Conservation (phyloP, 108 stramenopile species). For the Cylindrotheca fusiformis region DNA sequence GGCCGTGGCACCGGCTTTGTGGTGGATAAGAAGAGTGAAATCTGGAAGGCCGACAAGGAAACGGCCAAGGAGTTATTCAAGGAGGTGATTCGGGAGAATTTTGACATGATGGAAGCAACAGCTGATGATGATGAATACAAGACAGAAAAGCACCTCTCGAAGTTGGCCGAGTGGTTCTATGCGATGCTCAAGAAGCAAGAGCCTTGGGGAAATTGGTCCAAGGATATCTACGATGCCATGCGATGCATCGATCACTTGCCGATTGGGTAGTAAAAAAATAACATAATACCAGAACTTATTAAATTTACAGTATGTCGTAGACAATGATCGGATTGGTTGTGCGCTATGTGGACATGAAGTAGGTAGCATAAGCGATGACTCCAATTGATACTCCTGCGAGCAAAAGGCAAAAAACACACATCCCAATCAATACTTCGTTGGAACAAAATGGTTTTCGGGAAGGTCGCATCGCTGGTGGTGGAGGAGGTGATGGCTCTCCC, state of each 20-base stretch:
- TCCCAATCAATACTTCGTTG: too few species aligned
- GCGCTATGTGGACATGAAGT: too few species aligned
- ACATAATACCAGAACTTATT: too few species aligned
- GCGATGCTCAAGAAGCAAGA: conserved; percentile 62
- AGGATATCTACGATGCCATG: conserved; percentile 82
- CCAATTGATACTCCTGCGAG: too few species aligned
- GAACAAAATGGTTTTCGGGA: too few species aligned
- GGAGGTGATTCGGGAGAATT: conserved; percentile 53
- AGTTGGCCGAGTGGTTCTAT: conserved; percentile 68
- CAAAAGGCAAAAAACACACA: too few species aligned
- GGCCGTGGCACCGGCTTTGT: conserved; percentile 62
- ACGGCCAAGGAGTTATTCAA: conserved; percentile 46
- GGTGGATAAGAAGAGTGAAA: conserved; percentile 47
- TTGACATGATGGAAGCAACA: conserved; percentile 21
- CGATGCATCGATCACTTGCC: conserved; percentile 78
- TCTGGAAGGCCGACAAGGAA: conserved; percentile 56
- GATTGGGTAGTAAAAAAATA: conserved; percentile 30
- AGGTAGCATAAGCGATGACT: too few species aligned
- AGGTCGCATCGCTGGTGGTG: too few species aligned
- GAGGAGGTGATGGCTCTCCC: too few species aligned
- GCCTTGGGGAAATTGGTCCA: conserved; percentile 74
- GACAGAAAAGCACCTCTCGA: conserved; percentile 36
- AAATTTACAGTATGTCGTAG: too few species aligned
- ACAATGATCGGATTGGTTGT: too few species aligned
- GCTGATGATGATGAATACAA: conserved; percentile 30